Conservation (phyloP, 1,284 basidiomycete genomes). For the Grifola frondosa region DNA sequence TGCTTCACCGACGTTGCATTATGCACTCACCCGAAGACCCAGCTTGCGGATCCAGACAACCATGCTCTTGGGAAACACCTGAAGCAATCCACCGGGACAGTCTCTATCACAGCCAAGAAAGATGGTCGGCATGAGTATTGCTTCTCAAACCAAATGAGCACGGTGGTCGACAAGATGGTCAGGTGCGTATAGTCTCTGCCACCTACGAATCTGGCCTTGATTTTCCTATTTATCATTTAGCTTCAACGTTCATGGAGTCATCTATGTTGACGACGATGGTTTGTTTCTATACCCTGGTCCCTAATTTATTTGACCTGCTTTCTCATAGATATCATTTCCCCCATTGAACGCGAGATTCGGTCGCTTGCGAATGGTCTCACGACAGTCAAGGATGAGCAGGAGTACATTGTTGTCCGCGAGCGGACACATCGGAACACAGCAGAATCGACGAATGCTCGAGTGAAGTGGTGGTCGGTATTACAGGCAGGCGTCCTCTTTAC, state of each 20-base stretch:
- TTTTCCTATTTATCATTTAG: constrained; percentile 41
- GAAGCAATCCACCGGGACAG: constrained; percentile 87
- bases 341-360: constrained; percentile 95
- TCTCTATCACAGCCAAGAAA: constrained; percentile 82
- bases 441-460: constrained; percentile 92
- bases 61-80: constrained; percentile 75
- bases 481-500: constrained; percentile 87
- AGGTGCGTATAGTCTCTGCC: constrained; percentile 53
- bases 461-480: constrained; percentile 98
- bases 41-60: constrained; percentile 81
- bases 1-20: background rate
- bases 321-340: constrained; percentile 72
- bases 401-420: constrained; percentile 96
- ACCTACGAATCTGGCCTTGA: constrained; percentile 7
- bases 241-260: constrained; percentile 98
- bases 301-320: constrained; percentile 4
- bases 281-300: constrained; percentile 16
- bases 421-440: constrained; percentile 92
- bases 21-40: constrained; percentile 6
- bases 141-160: constrained; percentile 98
- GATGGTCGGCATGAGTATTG: constrained; percentile 95
- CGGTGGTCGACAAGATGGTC: constrained; percentile 92
- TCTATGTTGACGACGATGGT: constrained; percentile 89
- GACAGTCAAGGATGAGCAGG: constrained; percentile 97
- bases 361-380: constrained; percentile 82